Conservation (phyloP, 495 filamentous ascomycete species). For the Tirmania nivea region DNA sequence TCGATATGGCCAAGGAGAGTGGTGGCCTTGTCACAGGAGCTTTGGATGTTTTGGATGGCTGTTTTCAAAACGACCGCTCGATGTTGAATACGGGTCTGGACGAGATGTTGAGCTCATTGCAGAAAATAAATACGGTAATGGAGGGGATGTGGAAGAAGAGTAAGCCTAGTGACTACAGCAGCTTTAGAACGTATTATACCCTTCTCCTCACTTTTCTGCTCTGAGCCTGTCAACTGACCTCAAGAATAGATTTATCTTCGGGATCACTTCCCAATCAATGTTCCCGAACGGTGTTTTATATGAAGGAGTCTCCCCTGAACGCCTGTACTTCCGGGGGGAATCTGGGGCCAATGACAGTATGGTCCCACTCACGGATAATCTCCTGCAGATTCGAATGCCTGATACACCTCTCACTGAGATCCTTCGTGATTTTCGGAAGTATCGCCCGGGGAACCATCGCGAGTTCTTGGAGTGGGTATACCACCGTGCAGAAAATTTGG, state of each 20-base stretch:
- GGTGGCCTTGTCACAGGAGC: constrained; percentile 46
- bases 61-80: constrained; percentile 27
- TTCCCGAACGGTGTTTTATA: constrained; percentile 79
- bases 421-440: constrained; percentile 62
- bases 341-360: constrained; percentile 78
- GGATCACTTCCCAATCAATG: constrained; percentile 74
- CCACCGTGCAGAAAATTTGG: constrained; percentile 30
- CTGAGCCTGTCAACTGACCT: neutral
- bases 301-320: constrained; percentile 52
- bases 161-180: constrained; percentile 53
- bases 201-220: neutral
- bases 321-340: constrained; percentile 60
- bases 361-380: constrained; percentile 68
- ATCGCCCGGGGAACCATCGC: constrained; percentile 67
- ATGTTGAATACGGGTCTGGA: constrained; percentile 42
- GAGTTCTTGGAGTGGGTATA: constrained; percentile 56
- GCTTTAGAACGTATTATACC: constrained; percentile 41
- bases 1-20: constrained; percentile 68
- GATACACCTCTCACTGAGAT: constrained; percentile 65
- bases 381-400: constrained; percentile 62
- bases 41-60: constrained; percentile 39
- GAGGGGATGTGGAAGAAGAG: constrained; percentile 17
- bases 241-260: constrained; percentile 53
- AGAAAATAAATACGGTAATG: constrained; percentile 37
- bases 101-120: constrained; percentile 38